Base-by-base conservation (phyloP, 2,329 filamentous ascomycete genomes). In the Penicillium brevicompactum region DNA sequence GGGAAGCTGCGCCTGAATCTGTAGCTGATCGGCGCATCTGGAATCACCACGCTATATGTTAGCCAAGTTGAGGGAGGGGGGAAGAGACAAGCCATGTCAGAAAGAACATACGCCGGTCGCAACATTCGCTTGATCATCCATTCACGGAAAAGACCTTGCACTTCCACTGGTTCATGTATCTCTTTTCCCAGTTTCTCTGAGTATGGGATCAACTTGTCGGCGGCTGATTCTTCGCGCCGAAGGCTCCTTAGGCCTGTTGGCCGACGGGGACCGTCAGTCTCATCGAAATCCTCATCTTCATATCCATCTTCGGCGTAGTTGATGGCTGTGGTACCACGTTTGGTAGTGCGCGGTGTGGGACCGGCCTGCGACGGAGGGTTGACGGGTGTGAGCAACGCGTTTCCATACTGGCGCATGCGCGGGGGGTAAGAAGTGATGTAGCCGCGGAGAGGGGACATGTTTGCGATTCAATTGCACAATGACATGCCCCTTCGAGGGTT, bases 301-400 rank as follows among this genome's bases (percentile, higher is more conserved):
- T 88, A 96, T 45, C 92, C 92, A 72, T 97, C 93, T 72, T 99
- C 94, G 22, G 94, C 93, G 71, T 99, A 99, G 78, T 97, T 99
- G 76, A 97, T 94, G 60, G 93, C 90, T 32, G 91, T 94, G 2
- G 94, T 97, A 55, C 94, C 94, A 75, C 94, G 89, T 80, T 99
- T 97, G 8, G 94, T 97, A n/a, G 90, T 96, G 71, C 93, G 86
- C 66, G 90, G 83, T 56, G 84, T 78, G 38, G 88, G 84, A 22
- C 86, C 87, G 54, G 81, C 80, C 63, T 87, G 82, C 59, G 86
- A 87, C 52, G 84, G 83, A 60, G 89, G 90, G 58, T 93, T 84
- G 59, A 94, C 87, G 34, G 93, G 92, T 22, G 90, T 91, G 58
- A 97, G 84, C 52, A 97, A 86, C 37, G 93, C 91, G 78, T 97